These are phyloP conservation scores for Rhinocladiella mackenziei DNA, from an alignment of 2,329 filamentous ascomycete species.

Conservation along the genomic window DNA sequence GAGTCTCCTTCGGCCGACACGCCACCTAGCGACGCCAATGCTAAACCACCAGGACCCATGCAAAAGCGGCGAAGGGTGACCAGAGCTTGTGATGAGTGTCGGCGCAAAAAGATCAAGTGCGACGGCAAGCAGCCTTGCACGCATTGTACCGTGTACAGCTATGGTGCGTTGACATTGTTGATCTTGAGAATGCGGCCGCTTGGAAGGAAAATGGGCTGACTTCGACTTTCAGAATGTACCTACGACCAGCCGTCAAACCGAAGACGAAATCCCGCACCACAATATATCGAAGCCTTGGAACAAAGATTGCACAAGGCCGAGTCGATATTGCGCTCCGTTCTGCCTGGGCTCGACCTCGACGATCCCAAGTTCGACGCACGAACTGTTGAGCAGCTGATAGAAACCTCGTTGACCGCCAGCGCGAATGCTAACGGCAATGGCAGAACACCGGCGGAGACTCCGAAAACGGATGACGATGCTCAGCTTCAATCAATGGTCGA, in stretches of 20 bases:
- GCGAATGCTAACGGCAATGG: constrained; percentile 22
- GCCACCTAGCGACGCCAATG: constrained; percentile 14
- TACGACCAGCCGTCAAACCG: constrained; percentile 94
- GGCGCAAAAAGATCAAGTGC: constrained; percentile 80
- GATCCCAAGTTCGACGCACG: constrained; percentile 77
- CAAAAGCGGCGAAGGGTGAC: constrained; percentile 77
- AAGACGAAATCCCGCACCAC: constrained; percentile 81
- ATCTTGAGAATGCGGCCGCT: constrained; percentile 1
- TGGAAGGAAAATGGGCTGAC: constrained; percentile 5
- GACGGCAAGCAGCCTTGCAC: constrained; percentile 73
- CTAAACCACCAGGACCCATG: constrained; percentile 49
- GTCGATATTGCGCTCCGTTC: constrained; percentile 69
- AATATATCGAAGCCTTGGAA: constrained; percentile 89
- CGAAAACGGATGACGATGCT: constrained; percentile 55
- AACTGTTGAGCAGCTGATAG: constrained; percentile 62
- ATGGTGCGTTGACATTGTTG: constrained; percentile 60
- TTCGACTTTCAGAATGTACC: constrained; percentile 67
- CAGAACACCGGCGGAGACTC: constrained; percentile 29
- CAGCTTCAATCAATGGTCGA: constrained; percentile 93
- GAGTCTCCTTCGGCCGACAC: constrained; percentile 18
- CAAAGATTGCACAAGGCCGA: constrained; percentile 78
- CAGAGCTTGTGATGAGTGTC: constrained; percentile 75
- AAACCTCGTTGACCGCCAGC: constrained; percentile 37
- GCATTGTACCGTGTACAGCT: constrained; percentile 96
- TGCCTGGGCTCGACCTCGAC: constrained; percentile 79